Evolutionary conservation across 1,139 yeast genomes (phyloP), one percentile per base, ranked within the genome.

Genomic region (Sugiyamaella xylanicola): DNA sequence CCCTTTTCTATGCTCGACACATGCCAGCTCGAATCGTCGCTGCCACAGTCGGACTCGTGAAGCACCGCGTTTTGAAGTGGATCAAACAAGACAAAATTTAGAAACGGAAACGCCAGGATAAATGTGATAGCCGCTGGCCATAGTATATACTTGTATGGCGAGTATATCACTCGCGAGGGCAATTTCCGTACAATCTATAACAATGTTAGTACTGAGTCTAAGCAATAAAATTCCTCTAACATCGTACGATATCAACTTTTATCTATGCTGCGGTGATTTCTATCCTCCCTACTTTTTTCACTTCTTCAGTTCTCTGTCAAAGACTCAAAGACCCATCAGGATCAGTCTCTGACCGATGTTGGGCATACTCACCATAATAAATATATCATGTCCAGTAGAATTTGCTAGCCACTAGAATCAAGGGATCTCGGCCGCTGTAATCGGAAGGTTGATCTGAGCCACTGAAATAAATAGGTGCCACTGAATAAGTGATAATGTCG

Each of bases 71-170:
- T 47, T 4, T 62, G 59, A 15, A 59, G 48, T 25, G 60, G 43
- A n/a, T 52, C 58, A 54, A 52, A 62, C 27, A 69, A 68, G 2
- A 73, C 52, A 3, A 74, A 63, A 59, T 73, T 75, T 2, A 79
- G 60, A 1, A 81, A 67, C 1, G 83, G 83, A 64, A 82, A 84
- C 5, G 86, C 77, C n/a, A 83, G 59, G 2, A 79, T 69, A 58
- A 82, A 80, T 1, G 78, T 72, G 2, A 82, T 51, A 3, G 82
- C 68, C 2, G 81, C 72, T 0, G 87, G 85, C 69, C 79, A 65
- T 27, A 84, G 68, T 16, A 84, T 82, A 56, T 73, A 75, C 4
- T 66, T 61, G 39, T 76, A 67, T 2, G 83, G 84, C 37, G 72
- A 68, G 56, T 62, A 66, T n/a, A 74, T 63, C 27, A 78, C 70